A percentile compares a stretch with the other conserved stretches of the same genome.
Conservation (phyloP, 805 yeast species). For the Pichia deserticola region DNA sequence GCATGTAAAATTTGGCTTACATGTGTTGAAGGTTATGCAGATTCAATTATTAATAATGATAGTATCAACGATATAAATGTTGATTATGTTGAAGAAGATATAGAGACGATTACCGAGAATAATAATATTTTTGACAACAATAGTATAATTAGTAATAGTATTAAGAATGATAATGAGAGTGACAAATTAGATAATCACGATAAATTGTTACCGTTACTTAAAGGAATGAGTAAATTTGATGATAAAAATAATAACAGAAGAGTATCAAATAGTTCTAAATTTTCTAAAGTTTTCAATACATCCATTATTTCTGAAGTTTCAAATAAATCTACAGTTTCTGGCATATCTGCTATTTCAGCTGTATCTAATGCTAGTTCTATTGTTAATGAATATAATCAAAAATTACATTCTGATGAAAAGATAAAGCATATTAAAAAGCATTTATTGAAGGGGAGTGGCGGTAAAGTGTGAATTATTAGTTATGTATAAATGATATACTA, state of each 20-base stretch:
- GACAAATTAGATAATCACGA: background rate
- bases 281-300: background rate
- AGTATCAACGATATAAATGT: background rate
- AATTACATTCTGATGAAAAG: conserved; percentile 19
- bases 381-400: conserved; percentile 9
- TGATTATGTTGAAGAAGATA: background rate
- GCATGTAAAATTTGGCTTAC: conserved; percentile 29
- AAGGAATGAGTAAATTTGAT: background rate
- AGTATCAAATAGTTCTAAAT: background rate
- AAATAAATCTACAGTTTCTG: conserved; percentile 2
- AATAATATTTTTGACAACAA: background rate
- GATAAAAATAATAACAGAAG: background rate
- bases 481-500: too few species aligned
- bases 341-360: background rate
- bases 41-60: background rate
- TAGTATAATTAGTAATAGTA: too few species aligned
- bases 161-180: background rate
- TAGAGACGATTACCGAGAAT: background rate
- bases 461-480: background rate
- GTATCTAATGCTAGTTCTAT: conserved; percentile 11
- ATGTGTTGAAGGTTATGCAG: conserved; percentile 17
- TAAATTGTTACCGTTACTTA: conserved; percentile 1
- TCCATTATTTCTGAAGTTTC: conserved; percentile 1
- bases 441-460: conserved; percentile 11
- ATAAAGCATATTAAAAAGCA: conserved; percentile 21